Percentiles rank a stretch among this genome's conserved stretches.
Evolutionary conservation across 805 yeast species (phyloP).

Genomic region (Yarrowia sp.): DNA sequence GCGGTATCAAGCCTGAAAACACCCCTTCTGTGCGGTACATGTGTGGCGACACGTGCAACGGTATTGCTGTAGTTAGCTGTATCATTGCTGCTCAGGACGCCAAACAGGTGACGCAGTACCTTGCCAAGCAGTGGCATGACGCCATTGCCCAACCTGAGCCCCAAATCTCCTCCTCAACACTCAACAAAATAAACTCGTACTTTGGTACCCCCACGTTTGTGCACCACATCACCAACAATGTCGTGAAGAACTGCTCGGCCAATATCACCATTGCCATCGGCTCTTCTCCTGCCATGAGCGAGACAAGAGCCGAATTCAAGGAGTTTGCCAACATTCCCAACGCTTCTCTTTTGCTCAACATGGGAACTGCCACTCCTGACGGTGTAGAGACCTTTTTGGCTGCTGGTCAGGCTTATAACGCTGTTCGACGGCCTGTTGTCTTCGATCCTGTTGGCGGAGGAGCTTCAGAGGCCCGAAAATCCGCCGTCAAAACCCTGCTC

Average conservation of each 20-base stretch:
- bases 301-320: slow-evolving; percentile 66
- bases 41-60: slow-evolving; percentile 54
- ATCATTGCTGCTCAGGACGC: slow-evolving; percentile 73
- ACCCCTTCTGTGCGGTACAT: slow-evolving; percentile 61
- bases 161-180: not conserved
- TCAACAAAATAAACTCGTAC: not conserved
- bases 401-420: slow-evolving; percentile 68
- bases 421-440: slow-evolving; percentile 64
- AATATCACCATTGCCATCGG: slow-evolving; percentile 84
- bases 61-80: slow-evolving; percentile 89
- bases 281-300: slow-evolving; percentile 90
- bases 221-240: slow-evolving; percentile 87
- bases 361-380: slow-evolving; percentile 68
- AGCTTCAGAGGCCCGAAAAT: slow-evolving; percentile 67
- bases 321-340: slow-evolving; percentile 67
- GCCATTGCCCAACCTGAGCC: slow-evolving; percentile 6
- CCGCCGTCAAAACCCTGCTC: slow-evolving; percentile 58
- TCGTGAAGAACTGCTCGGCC: slow-evolving; percentile 88
- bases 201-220: slow-evolving; percentile 54
- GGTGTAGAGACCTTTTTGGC: slow-evolving; percentile 54
- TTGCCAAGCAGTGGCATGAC: slow-evolving; percentile 46
- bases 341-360: slow-evolving; percentile 67
- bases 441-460: slow-evolving; percentile 96
- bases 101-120: slow-evolving; percentile 56
- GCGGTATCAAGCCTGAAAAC: slow-evolving; percentile 75